phyloP scores from a whole-genome alignment of 768 basidiomycete species.

The Suillus americanus region DNA sequence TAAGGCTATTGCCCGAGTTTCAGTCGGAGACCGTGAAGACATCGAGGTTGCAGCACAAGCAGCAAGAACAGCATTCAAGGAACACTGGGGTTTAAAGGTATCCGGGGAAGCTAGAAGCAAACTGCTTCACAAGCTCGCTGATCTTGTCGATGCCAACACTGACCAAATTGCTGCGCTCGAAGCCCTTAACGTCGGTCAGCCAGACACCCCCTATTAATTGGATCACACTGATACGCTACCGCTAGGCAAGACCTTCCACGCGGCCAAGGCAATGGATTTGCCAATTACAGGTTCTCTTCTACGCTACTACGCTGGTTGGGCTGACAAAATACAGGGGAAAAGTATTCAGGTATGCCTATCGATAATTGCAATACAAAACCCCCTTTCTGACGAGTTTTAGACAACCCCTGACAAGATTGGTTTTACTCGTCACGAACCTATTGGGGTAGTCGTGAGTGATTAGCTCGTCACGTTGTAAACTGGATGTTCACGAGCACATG shows the following conservation, averaged over 20 bases:
- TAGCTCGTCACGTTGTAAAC: slow-evolving; percentile 63
- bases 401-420: slow-evolving; percentile 34
- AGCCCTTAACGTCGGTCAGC: slow-evolving; percentile 61
- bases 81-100: slow-evolving; percentile 64
- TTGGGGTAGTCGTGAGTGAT: slow-evolving; percentile 47
- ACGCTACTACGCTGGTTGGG: slow-evolving; percentile 87
- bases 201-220: slow-evolving; percentile 22
- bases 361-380: background rate
- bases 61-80: slow-evolving; percentile 60
- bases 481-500: slow-evolving; percentile 13
- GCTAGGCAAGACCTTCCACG: slow-evolving; percentile 53
- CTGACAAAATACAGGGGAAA: slow-evolving; percentile 81
- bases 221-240: slow-evolving; percentile 3
- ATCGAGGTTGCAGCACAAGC: slow-evolving; percentile 74
- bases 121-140: slow-evolving; percentile 63
- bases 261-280: slow-evolving; percentile 52
- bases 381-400: slow-evolving; percentile 18
- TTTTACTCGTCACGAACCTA: slow-evolving; percentile 63
- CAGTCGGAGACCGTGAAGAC: slow-evolving; percentile 64
- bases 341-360: slow-evolving; percentile 51
- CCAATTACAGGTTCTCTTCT: slow-evolving; percentile 46
- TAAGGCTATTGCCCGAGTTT: slow-evolving; percentile 54
- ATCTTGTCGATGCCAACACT: slow-evolving; percentile 57
- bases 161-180: slow-evolving; percentile 76
- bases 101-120: slow-evolving; percentile 52